Percentiles rank a stretch among this genome's conserved stretches.
Conservation (phyloP, 2,329 filamentous ascomycete genomes). For the Sporothrix variecibatus region DNA sequence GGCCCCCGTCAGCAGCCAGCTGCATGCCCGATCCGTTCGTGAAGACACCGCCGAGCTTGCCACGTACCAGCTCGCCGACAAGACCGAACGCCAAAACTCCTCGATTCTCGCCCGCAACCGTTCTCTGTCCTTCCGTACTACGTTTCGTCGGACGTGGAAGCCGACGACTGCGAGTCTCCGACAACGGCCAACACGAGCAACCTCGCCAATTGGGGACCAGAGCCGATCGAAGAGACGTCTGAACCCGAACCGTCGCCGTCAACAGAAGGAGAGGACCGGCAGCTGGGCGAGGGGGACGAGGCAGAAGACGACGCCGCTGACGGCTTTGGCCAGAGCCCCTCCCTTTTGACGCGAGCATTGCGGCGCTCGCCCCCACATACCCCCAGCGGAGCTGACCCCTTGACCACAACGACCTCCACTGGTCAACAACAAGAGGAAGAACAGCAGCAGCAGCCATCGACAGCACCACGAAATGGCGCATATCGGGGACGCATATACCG, state of each 20-base stretch:
- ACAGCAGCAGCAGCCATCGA: slow-evolving; percentile 16
- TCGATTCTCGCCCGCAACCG: slow-evolving; percentile 48
- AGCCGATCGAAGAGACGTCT: slow-evolving; percentile 60
- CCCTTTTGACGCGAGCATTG: slow-evolving; percentile 29
- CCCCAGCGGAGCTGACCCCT: slow-evolving; percentile 51
- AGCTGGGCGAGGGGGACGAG: background rate
- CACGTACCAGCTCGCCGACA: slow-evolving; percentile 73
- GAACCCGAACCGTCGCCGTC: slow-evolving; percentile 21
- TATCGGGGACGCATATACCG: background rate
- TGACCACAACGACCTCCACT: no score
- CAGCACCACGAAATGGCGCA: background rate
- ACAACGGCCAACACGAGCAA: slow-evolving; percentile 24
- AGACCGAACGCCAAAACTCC: slow-evolving; percentile 47
- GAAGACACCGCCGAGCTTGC: slow-evolving; percentile 87
- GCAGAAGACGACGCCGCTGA: background rate
- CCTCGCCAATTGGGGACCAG: slow-evolving; percentile 38
- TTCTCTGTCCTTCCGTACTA: slow-evolving; percentile 39
- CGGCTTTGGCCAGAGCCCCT: slow-evolving; percentile 24
- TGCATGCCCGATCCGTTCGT: slow-evolving; percentile 77
- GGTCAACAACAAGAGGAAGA: slow-evolving; percentile 33
- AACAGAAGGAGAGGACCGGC: slow-evolving; percentile 4
- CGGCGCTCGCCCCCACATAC: slow-evolving; percentile 28
- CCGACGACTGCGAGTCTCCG: slow-evolving; percentile 27
- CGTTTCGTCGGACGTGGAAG: slow-evolving; percentile 36
- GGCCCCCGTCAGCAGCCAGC: slow-evolving; percentile 64